Evolutionary conservation across 2,329 filamentous ascomycete genomes (phyloP).

Genomic region (Colletotrichum somersetense): DNA sequence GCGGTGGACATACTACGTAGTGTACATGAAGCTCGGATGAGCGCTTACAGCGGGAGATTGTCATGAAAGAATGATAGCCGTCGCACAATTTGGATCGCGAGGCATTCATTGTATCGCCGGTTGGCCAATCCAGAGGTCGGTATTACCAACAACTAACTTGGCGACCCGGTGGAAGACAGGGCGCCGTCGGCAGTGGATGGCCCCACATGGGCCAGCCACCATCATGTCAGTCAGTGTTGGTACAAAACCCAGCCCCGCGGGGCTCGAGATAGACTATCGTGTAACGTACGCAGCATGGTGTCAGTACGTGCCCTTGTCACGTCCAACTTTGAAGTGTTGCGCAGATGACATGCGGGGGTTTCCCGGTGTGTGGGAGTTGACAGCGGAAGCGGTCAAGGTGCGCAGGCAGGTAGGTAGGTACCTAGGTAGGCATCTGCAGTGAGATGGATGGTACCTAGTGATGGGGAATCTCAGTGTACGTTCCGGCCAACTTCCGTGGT

Average conservation of each 20-base stretch:
- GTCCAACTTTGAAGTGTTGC: neutral
- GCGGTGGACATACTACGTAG: neutral
- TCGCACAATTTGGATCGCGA: neutral
- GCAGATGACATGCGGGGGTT: neutral
- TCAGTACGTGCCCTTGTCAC: no score
- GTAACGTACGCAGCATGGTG: neutral
- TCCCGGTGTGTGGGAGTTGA: neutral
- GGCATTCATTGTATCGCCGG: neutral
- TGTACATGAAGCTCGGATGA: neutral
- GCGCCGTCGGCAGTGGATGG: neutral
- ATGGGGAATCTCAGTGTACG: neutral
- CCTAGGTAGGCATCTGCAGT: neutral
- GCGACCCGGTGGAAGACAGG: slow-evolving; percentile 6
- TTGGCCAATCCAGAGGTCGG: slow-evolving; percentile 4
- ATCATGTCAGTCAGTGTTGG: neutral
- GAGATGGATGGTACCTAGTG: neutral
- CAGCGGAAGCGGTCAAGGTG: neutral
- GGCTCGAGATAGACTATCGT: neutral
- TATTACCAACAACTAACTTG: slow-evolving; percentile 4
- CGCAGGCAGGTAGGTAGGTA: no score
- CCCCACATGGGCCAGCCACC: slow-evolving; percentile 8
- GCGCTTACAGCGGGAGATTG: neutral
- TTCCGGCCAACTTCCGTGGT: neutral
- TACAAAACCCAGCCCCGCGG: neutral
- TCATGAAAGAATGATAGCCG: neutral